phyloP scores from a whole-genome alignment of 371 early-diverging fungal species.

The Lichtheimia ramosa region DNA sequence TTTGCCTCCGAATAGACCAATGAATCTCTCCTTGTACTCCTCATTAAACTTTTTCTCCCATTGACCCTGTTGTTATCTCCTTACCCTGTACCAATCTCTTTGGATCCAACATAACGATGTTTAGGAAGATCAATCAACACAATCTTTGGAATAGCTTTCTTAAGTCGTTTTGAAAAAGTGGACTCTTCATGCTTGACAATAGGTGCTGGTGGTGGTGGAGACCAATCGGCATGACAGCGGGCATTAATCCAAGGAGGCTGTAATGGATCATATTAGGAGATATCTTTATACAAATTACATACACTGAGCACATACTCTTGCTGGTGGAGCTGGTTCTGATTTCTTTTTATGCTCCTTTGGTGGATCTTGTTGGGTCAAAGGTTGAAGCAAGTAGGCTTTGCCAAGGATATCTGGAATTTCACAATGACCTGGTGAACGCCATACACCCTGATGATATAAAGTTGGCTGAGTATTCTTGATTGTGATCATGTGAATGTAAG shows the following conservation, averaged over 20 bases:
- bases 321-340: background rate
- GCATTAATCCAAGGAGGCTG: slow-evolving; percentile 33
- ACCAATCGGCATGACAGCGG: slow-evolving; percentile 16
- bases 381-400: slow-evolving; percentile 35
- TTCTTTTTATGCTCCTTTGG: background rate
- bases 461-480: too few species aligned
- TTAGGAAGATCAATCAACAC: slow-evolving; percentile 15
- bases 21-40: background rate
- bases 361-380: slow-evolving; percentile 1
- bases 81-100: slow-evolving; percentile 31
- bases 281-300: background rate
- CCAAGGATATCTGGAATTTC: slow-evolving; percentile 52
- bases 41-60: background rate
- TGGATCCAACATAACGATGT: slow-evolving; percentile 22
- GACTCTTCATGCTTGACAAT: slow-evolving; percentile 17
- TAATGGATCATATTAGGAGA: background rate
- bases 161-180: slow-evolving; percentile 24
- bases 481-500: too few species aligned
- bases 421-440: slow-evolving; percentile 49
- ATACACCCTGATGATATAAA: slow-evolving; percentile 6
- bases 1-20: background rate
- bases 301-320: background rate
- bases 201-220: slow-evolving; percentile 20
- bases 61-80: background rate
- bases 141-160: slow-evolving; percentile 28